Base-by-base conservation (phyloP, 2,329 filamentous ascomycete species). In the Pseudocercospora cruenta region DNA sequence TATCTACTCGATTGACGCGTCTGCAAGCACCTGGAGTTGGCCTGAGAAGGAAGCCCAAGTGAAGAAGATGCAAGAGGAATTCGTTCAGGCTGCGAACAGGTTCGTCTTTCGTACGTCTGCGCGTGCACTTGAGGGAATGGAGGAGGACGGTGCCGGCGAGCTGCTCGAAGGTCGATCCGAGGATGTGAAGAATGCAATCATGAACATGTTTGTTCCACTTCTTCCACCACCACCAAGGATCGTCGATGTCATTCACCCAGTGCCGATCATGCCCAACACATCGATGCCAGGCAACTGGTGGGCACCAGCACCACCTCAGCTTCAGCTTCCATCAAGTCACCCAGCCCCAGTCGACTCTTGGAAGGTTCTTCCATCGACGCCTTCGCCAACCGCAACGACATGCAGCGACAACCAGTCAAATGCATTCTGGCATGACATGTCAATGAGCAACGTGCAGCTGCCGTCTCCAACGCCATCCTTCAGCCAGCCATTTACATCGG, bases 31-130 rank as follows among this genome's bases (percentile, higher is more conserved):
- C 59, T 96, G 93, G 84, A 90, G 92, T 80, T 99, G 95, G 95
- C 89, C 93, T 47, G 94, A 97, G 81, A 98, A 98, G 86, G 94
- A 97, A 75, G 86, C 91, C 73, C 94, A 98, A 78, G 87, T 96
- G 82, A 97, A 96, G 88, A 97, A 97, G 84, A 86, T 98, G 74
- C 95, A 98, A 79, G 93, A 97, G 67, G 93, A 97, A 76, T 98
- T 97, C 77, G 87, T 98, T 71, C 94, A 98, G 82, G 92, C 94
- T 71, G 90, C 94, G 83, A 99, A 99, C 88, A 94, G 91, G 81
- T 99, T 96, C 77, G 94, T 99, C 76, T 99, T 91, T 82, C 90
- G 93, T 76, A 94, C 94, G 16, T 89, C 92, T 75, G 93, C 92
- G 70, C 89, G 90, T 68, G 95, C 94, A 54, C 86, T 99, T 62